Base-by-base conservation (phyloP, 2,329 filamentous ascomycete species). In the Incumbomyces delicatus region DNA sequence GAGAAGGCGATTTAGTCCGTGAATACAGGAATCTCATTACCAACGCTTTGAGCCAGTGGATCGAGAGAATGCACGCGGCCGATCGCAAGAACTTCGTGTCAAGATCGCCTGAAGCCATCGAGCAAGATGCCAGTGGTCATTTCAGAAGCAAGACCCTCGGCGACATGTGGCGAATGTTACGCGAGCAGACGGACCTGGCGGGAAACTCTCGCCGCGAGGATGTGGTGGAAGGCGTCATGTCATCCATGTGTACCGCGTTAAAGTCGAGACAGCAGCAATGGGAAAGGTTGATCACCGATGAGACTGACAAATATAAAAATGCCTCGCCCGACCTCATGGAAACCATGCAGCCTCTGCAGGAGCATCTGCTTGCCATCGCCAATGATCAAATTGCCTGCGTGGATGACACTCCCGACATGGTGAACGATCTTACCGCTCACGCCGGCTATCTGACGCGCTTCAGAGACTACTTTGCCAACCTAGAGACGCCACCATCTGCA, bases 301-400 rank as follows among this genome's bases (percentile, higher is more conserved):
- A 98, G 67, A 82, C 82, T 16, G 70, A 72, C 41, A 84, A 81
- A 58, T 94, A 87, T 65, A 83, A 84, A 63, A 56, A 61, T 49
- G 57, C 67, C 50, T 58, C 68, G 48, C 60, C 64, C 12, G 69
- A 72, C 14, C 65, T 68, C 51, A 60, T 63, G 59, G 87, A 94
- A 63, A 79, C 84, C 2, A 71, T 95, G 22, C 86, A 94, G 63
- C 65, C 74, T 16, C 63, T 81, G 36, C 78, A 82, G 60, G 92
- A 98, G 68, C 98, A 90, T 88, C 82, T 98, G 47, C 81, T 98
- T 44, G 89, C 92, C 38, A 87, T 94, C 48, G 92, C 94, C 57
- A 98, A 98, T 68, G 92, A 98, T 67, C 92, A 98, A 65, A 96
- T 98, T 62, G 89, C 89, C 47, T 95, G 88, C 66, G 95, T 98